Evolutionary conservation across 1,139 yeast species (phyloP).

Genomic region (Pneumocystis wakefieldiae): DNA sequence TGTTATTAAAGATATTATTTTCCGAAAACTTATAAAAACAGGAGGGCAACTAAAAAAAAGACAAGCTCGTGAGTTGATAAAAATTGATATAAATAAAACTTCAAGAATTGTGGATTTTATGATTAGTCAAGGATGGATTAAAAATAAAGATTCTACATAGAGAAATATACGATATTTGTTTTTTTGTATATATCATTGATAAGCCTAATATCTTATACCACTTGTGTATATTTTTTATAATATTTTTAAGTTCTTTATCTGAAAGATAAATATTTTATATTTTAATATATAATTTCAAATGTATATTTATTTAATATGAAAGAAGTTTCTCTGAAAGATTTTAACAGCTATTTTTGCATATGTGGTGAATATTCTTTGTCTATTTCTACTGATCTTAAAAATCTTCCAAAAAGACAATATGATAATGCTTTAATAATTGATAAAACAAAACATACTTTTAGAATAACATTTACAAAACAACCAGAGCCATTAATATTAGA

Average conservation of each 20-base stretch:
- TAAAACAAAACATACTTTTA: background rate
- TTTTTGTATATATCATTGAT: conserved; percentile 14
- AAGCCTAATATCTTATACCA: background rate
- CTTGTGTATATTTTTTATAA: background rate
- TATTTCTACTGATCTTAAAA: background rate
- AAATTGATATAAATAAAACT: conserved; percentile 76
- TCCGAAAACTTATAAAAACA: conserved; percentile 71
- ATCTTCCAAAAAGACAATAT: background rate
- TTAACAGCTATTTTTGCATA: background rate
- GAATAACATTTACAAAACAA: background rate
- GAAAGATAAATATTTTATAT: background rate
- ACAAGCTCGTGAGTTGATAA: conserved; percentile 65
- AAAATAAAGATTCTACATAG: background rate
- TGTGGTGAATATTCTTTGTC: background rate
- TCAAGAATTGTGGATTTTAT: conserved; percentile 83
- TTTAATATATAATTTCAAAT: background rate
- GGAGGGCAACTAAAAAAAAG: conserved; percentile 75
- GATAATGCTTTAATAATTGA: background rate
- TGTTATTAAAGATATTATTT: conserved; percentile 81
- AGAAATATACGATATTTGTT: conserved; percentile 34
- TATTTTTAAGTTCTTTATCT: background rate
- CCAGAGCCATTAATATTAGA: background rate
- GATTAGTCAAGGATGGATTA: conserved; percentile 75
- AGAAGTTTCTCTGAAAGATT: background rate
- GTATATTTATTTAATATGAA: background rate